These are phyloP conservation scores for Pseudocercospora pini-densiflorae DNA, from an alignment of 2,329 filamentous ascomycete species.

Conservation along the genomic window DNA sequence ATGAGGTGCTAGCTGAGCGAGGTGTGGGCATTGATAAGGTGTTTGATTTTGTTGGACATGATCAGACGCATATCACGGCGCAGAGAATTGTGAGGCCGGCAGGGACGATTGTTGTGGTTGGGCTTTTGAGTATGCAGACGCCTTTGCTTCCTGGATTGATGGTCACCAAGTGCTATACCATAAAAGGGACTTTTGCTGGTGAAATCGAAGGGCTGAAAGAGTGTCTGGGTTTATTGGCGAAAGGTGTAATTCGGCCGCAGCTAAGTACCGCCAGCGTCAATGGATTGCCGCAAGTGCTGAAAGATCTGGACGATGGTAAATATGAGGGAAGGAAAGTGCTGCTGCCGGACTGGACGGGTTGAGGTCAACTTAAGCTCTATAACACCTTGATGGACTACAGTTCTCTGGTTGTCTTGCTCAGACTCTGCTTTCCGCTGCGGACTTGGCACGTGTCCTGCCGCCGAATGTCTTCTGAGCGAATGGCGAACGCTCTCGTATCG, in stretches of 20 bases:
- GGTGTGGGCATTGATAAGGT: conserved; percentile 30
- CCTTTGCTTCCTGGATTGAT: conserved; percentile 24
- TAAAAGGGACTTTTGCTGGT: conserved; percentile 47
- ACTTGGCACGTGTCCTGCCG: too few relatives aligned
- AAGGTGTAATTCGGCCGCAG: conserved; percentile 42
- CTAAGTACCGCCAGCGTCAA: conserved; percentile 41
- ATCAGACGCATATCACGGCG: conserved; percentile 27
- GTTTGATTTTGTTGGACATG: conserved; percentile 33
- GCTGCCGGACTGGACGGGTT: conserved; percentile 30
- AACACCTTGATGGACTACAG: neutral
- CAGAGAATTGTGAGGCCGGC: conserved; percentile 28
- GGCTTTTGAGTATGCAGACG: conserved; percentile 24
- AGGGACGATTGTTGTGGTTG: conserved; percentile 30
- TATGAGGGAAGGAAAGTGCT: conserved; percentile 39
- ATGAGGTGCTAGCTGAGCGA: conserved; percentile 25
- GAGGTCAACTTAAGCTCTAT: neutral
- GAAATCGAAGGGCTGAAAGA: conserved; percentile 46
- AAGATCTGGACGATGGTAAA: conserved; percentile 43
- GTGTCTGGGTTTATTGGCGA: conserved; percentile 43
- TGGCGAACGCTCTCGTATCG: conserved; percentile 11
- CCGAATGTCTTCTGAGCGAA: conserved; percentile 1
- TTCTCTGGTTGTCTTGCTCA: neutral
- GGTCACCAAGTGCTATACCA: conserved; percentile 25
- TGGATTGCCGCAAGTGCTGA: conserved; percentile 42
- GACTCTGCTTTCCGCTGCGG: neutral